Percentiles rank a stretch among this genome's conserved stretches.
Evolutionary conservation across 1,284 basidiomycete genomes (phyloP).

Genomic region (Microstroma glucosiphilum): DNA sequence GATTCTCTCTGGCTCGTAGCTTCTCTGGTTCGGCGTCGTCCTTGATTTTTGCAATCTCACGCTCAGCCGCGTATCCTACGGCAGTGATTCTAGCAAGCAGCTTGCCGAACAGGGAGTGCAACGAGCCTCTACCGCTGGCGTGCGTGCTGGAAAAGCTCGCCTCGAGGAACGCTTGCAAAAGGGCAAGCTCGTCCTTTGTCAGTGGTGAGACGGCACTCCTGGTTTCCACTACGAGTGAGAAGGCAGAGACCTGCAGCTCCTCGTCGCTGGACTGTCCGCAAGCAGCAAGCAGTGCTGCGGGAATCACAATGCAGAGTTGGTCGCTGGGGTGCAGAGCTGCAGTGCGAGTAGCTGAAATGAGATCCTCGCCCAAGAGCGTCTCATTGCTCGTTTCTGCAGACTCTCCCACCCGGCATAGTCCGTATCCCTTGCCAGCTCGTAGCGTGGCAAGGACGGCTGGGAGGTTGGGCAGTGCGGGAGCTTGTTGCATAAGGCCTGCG

Average conservation of each 20-base stretch:
- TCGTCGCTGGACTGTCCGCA: conserved; percentile 4
- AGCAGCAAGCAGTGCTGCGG: not conserved
- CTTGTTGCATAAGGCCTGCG: not conserved
- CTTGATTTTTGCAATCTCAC: not conserved
- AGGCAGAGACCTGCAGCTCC: conserved; percentile 6
- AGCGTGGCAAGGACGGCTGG: conserved; percentile 2
- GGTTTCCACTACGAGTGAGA: conserved; percentile 2
- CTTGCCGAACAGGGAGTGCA: conserved; percentile 5
- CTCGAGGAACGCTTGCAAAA: not conserved
- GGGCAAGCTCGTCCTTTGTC: not conserved
- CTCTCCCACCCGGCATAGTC: not conserved
- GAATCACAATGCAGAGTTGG: not conserved
- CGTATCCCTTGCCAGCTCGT: not conserved
- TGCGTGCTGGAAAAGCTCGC: conserved; percentile 2
- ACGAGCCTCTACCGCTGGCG: not conserved
- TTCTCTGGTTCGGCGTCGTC: too few species aligned
- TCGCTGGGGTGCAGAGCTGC: not conserved
- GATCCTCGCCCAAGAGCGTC: not conserved
- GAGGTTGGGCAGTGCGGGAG: not conserved
- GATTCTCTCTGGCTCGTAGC: not conserved
- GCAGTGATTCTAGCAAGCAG: not conserved
- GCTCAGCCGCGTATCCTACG: not conserved
- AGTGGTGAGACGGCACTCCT: not conserved
- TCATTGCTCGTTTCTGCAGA: not conserved
- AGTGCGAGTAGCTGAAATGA: not conserved